Base-by-base conservation (phyloP, 2,329 filamentous ascomycete genomes). In the Cercospora zeae-maydis region DNA sequence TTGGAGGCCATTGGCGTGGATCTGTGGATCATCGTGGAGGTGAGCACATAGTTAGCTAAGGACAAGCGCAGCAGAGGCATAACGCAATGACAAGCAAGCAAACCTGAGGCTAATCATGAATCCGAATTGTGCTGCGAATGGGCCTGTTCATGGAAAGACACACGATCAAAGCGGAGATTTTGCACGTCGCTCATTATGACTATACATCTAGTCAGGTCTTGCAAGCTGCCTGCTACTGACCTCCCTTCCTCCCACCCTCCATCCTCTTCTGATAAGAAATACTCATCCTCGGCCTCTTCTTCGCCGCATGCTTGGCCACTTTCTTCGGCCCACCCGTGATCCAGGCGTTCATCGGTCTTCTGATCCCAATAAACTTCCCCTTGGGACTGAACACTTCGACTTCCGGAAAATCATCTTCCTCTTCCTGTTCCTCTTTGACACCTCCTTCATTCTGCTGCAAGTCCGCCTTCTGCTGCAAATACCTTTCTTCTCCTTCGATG, bases 311-410 rank as follows among this genome's bases (percentile, higher is more conserved):
- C 21, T 77, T 76, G 24, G 79, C 76, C n/a, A 80, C 76, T 13
- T 78, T 79, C 30, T 84, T 84, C 73, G 85, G 86, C 67, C 80
- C 78, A 65, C 78, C 76, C 13, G 88, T 75, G 63, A 88, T 63
- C 84, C 87, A 92, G 6, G 86, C 90, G 62, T 89, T 87, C 81
- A 96, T 87, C 1, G 90, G 89, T 67, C 74, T 75, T 36, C 91
- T 81, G 9, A 80, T 78, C 0, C 83, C 88, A 31, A 98, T 81
- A 69, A 90, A 95, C 70, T 86, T 87, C n/a, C 95, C 95, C 62
- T 92, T 83, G 0, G 95, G 95, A 30, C 85, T 90, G 72, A 89
- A 97, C 0, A 98, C 86, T 68, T 98, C 93, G 6, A 99, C 84
- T 9, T 87, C 81, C 0, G 92, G 92, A 68, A 74, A 73, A 42